A percentile compares a stretch with the other conserved stretches of the same genome.
phyloP scores from a whole-genome alignment of 176 grass and related monocot genomes.

The Dendrocalamus sinicus region DNA sequence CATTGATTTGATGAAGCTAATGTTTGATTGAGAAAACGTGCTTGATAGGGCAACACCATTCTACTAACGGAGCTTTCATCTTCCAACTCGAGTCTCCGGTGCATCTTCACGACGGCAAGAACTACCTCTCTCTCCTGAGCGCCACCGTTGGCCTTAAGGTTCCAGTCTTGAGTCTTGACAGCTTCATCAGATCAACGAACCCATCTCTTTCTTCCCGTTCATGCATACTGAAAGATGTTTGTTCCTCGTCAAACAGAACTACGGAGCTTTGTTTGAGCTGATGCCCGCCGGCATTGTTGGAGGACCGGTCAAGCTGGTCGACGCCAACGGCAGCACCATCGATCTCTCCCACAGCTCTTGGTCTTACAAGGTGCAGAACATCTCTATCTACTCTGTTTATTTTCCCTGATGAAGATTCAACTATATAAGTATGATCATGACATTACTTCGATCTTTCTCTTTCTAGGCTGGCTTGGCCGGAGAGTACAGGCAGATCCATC shows the following conservation, averaged over 20 bases:
- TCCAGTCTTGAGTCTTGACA: not conserved
- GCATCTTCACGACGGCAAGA: slow-evolving; percentile 48
- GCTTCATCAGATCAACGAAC: not conserved
- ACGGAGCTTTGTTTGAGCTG: slow-evolving; percentile 40
- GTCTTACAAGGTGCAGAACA: slow-evolving; percentile 64
- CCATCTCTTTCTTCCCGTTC: not conserved
- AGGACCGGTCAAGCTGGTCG: slow-evolving; percentile 41
- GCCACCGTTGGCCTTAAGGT: slow-evolving; percentile 80
- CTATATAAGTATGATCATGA: not conserved
- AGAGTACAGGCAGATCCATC: slow-evolving; percentile 59
- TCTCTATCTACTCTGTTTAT: not conserved
- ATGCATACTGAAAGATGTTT: not conserved
- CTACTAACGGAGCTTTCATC: slow-evolving; percentile 32
- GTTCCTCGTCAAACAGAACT: slow-evolving; percentile 47
- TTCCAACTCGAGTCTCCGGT: slow-evolving; percentile 50
- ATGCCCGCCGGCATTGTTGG: slow-evolving; percentile 41
- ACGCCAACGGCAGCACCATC: slow-evolving; percentile 21
- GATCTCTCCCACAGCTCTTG: slow-evolving; percentile 65
- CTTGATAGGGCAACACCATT: slow-evolving; percentile 37
- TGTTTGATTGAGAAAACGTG: not conserved
- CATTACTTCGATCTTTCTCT: not conserved
- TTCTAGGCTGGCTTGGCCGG: slow-evolving; percentile 66
- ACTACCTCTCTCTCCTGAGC: slow-evolving; percentile 71
- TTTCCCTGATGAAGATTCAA: too few species aligned
- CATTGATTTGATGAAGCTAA: not conserved